phyloP scores from a whole-genome alignment of 2,329 filamentous ascomycete species.

The Beauveria sp. region DNA sequence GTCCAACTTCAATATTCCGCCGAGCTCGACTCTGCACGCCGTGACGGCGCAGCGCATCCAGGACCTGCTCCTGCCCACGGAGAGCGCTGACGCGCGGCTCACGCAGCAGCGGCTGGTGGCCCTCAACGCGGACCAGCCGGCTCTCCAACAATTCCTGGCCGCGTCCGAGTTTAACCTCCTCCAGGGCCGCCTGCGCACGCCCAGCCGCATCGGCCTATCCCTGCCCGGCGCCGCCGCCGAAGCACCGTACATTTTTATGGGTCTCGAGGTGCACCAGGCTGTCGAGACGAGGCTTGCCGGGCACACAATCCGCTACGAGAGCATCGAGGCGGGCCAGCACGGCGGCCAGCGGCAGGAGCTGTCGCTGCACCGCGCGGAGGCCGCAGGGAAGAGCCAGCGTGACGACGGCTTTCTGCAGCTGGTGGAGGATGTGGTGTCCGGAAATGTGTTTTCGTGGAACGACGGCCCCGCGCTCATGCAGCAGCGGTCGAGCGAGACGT shows the following conservation, averaged over 20 bases:
- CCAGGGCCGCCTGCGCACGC: constrained; percentile 33
- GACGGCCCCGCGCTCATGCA: constrained; percentile 22
- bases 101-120: constrained; percentile 28
- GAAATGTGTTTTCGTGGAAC: constrained; percentile 28
- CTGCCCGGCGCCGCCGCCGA: constrained; percentile 19
- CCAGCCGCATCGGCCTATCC: constrained; percentile 22
- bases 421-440: constrained; percentile 23
- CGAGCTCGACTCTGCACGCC: constrained; percentile 24
- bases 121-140: constrained; percentile 29
- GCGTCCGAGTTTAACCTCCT: constrained; percentile 37
- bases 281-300: constrained; percentile 34
- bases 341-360: constrained; percentile 45
- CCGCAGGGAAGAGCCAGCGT: neutral
- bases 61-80: constrained; percentile 39
- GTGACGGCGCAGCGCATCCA: constrained; percentile 22
- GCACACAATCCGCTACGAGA: constrained; percentile 42
- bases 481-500: constrained; percentile 19
- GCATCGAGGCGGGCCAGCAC: constrained; percentile 43
- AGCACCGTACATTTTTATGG: constrained; percentile 35
- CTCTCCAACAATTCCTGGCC: constrained; percentile 36
- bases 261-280: constrained; percentile 44
- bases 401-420: constrained; percentile 19
- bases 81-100: constrained; percentile 42
- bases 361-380: constrained; percentile 28
- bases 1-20: constrained; percentile 20